Conservation (phyloP, 2,329 filamentous ascomycete genomes). For the Huntiella abstrusa region DNA sequence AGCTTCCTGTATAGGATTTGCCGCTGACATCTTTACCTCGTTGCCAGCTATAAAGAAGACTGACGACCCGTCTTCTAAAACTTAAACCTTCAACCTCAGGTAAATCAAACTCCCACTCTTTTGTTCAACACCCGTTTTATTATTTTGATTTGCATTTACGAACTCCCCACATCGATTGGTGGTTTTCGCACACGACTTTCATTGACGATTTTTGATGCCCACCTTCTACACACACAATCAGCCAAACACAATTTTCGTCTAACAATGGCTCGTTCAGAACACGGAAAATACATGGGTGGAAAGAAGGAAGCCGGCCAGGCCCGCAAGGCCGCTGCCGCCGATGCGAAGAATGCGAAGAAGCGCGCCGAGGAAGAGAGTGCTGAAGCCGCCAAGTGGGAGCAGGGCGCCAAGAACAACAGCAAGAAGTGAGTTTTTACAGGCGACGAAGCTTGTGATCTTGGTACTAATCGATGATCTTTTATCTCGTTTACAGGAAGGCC, state of each 20-base stretch:
- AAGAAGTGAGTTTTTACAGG: conserved; percentile 53
- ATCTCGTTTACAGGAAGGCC: conserved; percentile 43
- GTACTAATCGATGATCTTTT: background rate
- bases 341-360: conserved; percentile 55
- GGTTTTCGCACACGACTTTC: too few species aligned
- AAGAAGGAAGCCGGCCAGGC: conserved; percentile 86
- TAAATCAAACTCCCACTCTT: too few species aligned
- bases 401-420: conserved; percentile 64
- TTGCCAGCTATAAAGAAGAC: too few species aligned
- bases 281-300: conserved; percentile 43
- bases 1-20: too few species aligned
- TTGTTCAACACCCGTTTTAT: too few species aligned
- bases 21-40: too few species aligned
- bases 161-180: too few species aligned
- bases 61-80: too few species aligned
- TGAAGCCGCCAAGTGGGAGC: conserved; percentile 63
- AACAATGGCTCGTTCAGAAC: conserved; percentile 55
- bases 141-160: too few species aligned
- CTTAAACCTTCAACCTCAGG: too few species aligned
- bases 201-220: too few species aligned
- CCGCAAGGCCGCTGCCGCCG: conserved; percentile 76
- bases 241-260: background rate
- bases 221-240: too few species aligned
- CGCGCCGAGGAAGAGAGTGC: conserved; percentile 44
- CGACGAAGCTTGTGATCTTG: conserved; percentile 4